Evolutionary conservation across 257 asterid species (phyloP), one percentile per base, ranked within the genome.

Genomic region (Solanum clarkiae): DNA sequence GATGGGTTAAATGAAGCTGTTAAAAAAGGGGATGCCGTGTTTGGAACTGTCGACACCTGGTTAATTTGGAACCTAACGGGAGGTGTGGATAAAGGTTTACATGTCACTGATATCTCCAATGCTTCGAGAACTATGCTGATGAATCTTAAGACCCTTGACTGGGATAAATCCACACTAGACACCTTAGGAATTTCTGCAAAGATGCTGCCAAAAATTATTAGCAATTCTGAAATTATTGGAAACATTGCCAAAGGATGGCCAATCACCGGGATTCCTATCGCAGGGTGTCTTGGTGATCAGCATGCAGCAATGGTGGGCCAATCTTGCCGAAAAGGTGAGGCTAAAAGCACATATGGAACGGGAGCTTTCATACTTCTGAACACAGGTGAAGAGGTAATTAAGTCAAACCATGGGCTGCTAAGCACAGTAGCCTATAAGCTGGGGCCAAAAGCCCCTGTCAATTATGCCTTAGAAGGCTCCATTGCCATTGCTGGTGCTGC

Each of bases 401-500:
- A 89, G 59, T 96, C 98, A 0, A 92, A 74, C 6, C 97, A 96
- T 24, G 99, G 99, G 47, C 91, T 96, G 1, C 82, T 96, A 86
- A 95, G 94, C 89, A 96, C 99, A 3, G 29, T 96, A 85, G 97
- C 98, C 1, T 96, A 88, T 86, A 96, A 96, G 88, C 94, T 96
- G 3, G 99, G 99, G 54, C 97, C 98, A 1, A 83, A 92, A 12
- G 97, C 98, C 15, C 97, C 95, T 0, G 81, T 95, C 3, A 95
- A 96, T 66, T 96, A 96, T 42, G 99, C 99, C 8, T 88, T 96
- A 9, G 99, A 96, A 88, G 99, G 99, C 17, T 96, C 99, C 12
- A 96, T 96, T 70, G 99, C 99, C 57, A 96, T 95, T 29, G 98
- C 99, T 20, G 98, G 99, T 15, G 99, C 99, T 1, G 99, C 98